Evolutionary conservation across 2,329 filamentous ascomycete species (phyloP).

Genomic region (Septoria linicola): DNA sequence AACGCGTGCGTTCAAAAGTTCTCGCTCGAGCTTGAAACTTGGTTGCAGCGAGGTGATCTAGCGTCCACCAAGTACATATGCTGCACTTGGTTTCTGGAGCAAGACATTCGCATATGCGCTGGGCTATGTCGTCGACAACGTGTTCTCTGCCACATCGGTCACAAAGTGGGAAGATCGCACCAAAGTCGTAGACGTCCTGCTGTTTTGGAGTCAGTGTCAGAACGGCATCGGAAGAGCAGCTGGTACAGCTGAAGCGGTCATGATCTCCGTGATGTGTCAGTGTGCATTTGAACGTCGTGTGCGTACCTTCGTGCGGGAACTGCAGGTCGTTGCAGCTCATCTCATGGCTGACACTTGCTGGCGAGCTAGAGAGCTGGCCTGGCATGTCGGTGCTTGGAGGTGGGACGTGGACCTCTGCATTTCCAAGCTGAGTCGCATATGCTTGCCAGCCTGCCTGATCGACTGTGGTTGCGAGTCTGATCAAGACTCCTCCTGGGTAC

Average conservation of each 20-base stretch:
- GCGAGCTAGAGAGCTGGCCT: no score
- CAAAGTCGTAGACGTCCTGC: not conserved
- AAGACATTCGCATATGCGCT: not conserved
- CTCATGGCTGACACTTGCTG: not conserved
- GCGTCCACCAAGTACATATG: not conserved
- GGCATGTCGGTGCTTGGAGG: no score
- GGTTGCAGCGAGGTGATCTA: not conserved
- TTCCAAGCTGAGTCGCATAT: not conserved
- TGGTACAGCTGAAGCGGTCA: not conserved
- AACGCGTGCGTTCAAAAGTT: not conserved
- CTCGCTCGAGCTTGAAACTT: not conserved
- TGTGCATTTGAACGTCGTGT: not conserved
- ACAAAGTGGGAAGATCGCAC: not conserved
- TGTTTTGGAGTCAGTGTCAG: not conserved
- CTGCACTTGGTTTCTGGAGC: not conserved
- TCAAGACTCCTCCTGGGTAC: not conserved
- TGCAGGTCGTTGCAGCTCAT: not conserved
- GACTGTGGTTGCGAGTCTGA: not conserved
- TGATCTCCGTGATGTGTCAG: not conserved
- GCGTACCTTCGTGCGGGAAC: not conserved
- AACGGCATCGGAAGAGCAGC: not conserved
- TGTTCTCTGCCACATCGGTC: not conserved
- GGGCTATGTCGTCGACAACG: not conserved
- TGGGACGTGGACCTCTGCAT: no score
- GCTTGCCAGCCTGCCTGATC: not conserved